A percentile compares a stretch with the other conserved stretches of the same genome.
phyloP scores from a whole-genome alignment of 176 grass and related monocot species.

The maize (Zea mays) region Zm-B73-REFERENCE-NAM-5.0 NC_050104.1:149184501-149185000 shows the following conservation, averaged over 20 bases:
- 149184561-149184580: slow-evolving; percentile 73
- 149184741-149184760: not conserved
- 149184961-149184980: slow-evolving; percentile 67
- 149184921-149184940: slow-evolving; percentile 85
- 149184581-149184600: slow-evolving; percentile 90
- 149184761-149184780: slow-evolving; percentile 1
- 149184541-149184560: slow-evolving; percentile 88
- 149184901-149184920: slow-evolving; percentile 77
- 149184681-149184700: slow-evolving; percentile 90
- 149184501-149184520: not conserved
- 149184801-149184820: slow-evolving; percentile 75
- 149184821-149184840: slow-evolving; percentile 82
- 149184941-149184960: slow-evolving; percentile 99
- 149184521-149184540: slow-evolving; percentile 84
- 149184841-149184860: slow-evolving; percentile 30
- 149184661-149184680: slow-evolving; percentile 79
- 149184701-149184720: slow-evolving; percentile 86
- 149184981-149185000: slow-evolving; percentile 89
- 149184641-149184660: slow-evolving; percentile 75
- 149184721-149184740: slow-evolving; percentile 90
- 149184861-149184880: not conserved
- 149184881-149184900: slow-evolving; percentile 18
- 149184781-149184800: slow-evolving; percentile 68
- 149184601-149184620: slow-evolving; percentile 91
- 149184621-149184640: slow-evolving; percentile 97